Conservation (phyloP, 306 rosid species). For the Amphicarpaea edgeworthii region DNA sequence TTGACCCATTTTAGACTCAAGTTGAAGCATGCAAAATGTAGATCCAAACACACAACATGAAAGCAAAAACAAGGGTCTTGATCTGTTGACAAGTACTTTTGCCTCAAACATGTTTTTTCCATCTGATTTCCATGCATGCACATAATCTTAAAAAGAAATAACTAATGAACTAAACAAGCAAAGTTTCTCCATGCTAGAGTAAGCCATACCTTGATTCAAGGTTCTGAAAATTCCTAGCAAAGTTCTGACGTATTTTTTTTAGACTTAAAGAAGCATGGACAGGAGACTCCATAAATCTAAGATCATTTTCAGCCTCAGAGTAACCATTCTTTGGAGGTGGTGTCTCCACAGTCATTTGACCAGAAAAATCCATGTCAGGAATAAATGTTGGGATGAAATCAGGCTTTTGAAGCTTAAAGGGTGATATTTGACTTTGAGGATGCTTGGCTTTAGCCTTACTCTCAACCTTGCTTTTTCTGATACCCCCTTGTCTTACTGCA, state of each 20-base stretch:
- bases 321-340: conserved; percentile 65
- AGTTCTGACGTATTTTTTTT: conserved; percentile 64
- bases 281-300: conserved; percentile 49
- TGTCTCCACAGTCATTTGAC: conserved; percentile 61
- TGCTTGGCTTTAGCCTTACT: conserved; percentile 70
- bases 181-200: conserved; percentile 18
- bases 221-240: conserved; percentile 73
- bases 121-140: too few species aligned
- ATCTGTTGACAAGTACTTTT: too few species aligned
- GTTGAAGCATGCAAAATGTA: neutral
- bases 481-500: conserved; percentile 71
- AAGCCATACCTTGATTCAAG: conserved; percentile 76
- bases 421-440: conserved; percentile 59
- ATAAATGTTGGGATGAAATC: conserved; percentile 58
- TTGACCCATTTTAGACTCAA: neutral
- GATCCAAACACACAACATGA: neutral
- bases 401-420: conserved; percentile 61
- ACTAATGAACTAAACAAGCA: conserved; percentile 9
- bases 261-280: conserved; percentile 55
- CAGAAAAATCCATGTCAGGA: conserved; percentile 57
- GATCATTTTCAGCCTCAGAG: conserved; percentile 78
- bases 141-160: conserved; percentile 3
- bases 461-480: conserved; percentile 74
- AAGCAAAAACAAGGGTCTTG: too few species aligned
- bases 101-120: too few species aligned